These are phyloP conservation scores for Eucalyptus marginata DNA, from an alignment of 345 rosid genomes.

Conservation along the genomic window DNA sequence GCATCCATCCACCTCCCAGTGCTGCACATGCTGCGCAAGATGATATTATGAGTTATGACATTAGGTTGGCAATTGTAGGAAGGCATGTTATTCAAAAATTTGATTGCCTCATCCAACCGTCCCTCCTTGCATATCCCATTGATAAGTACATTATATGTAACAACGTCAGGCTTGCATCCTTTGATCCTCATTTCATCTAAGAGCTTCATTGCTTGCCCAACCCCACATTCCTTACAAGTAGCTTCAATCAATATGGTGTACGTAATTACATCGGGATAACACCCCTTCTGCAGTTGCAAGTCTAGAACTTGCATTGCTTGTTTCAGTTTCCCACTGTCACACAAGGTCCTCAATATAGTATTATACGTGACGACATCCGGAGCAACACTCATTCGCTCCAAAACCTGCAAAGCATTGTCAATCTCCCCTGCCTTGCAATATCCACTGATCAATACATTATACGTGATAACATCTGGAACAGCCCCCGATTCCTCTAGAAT, in stretches of 20 bases:
- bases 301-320: slow-evolving; percentile 77
- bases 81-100: slow-evolving; percentile 59
- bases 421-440: slow-evolving; percentile 80
- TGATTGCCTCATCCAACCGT: slow-evolving; percentile 73
- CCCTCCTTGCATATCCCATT: slow-evolving; percentile 87
- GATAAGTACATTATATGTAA: slow-evolving; percentile 75
- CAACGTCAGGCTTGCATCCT: slow-evolving; percentile 78
- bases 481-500: slow-evolving; percentile 69
- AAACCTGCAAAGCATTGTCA: slow-evolving; percentile 44
- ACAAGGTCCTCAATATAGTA: slow-evolving; percentile 64
- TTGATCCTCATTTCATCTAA: slow-evolving; percentile 72
- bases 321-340: slow-evolving; percentile 62
- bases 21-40: slow-evolving; percentile 75
- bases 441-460: slow-evolving; percentile 73
- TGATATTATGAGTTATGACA: slow-evolving; percentile 66
- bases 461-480: slow-evolving; percentile 67
- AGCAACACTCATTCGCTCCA: slow-evolving; percentile 67
- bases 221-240: slow-evolving; percentile 74
- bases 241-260: slow-evolving; percentile 83
- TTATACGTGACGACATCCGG: slow-evolving; percentile 84
- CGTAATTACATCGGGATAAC: slow-evolving; percentile 68
- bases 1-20: slow-evolving; percentile 93
- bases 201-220: slow-evolving; percentile 81
- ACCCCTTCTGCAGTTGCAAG: slow-evolving; percentile 42
- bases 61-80: slow-evolving; percentile 68